Evolutionary conservation across 2,329 filamentous ascomycete genomes (phyloP).

Genomic region (Zymoseptoria ardabiliae): DNA sequence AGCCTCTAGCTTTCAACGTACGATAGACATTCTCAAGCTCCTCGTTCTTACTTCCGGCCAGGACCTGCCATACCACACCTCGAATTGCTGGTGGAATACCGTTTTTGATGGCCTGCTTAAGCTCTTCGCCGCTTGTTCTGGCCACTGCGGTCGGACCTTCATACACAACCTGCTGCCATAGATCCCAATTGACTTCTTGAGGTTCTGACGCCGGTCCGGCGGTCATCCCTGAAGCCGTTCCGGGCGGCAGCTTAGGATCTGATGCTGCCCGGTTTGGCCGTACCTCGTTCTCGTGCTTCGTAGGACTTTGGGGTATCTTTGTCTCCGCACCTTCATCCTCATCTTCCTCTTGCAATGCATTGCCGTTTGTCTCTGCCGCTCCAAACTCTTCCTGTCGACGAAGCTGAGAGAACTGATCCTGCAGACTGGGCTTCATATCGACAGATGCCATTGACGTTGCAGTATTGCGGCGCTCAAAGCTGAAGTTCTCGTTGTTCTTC

Average conservation of each 20-base stretch:
- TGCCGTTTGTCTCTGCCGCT: conserved; percentile 11
- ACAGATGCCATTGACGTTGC: conserved; percentile 16
- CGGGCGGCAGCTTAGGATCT: conserved; percentile 59
- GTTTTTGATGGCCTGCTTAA: conserved; percentile 83
- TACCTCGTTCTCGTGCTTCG: conserved; percentile 26
- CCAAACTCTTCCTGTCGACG: conserved; percentile 40
- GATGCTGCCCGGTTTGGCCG: conserved; percentile 1
- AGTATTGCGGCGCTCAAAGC: conserved; percentile 19
- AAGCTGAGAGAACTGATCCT: conserved; percentile 41
- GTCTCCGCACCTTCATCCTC: conserved; percentile 27
- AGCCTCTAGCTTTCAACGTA: conserved; percentile 71
- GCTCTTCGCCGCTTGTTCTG: conserved; percentile 77
- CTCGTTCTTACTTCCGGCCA: conserved; percentile 90
- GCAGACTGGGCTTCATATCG: conserved; percentile 34
- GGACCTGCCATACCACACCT: conserved; percentile 97
- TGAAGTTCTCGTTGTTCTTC: conserved; percentile 11
- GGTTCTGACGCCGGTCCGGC: conserved; percentile 67
- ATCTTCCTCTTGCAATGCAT: conserved; percentile 10
- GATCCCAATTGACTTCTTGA: conserved; percentile 87
- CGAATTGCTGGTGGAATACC: conserved; percentile 92
- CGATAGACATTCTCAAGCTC: conserved; percentile 82
- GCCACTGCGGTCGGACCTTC: conserved; percentile 85
- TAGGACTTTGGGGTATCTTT: conserved; percentile 17
- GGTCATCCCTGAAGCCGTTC: conserved; percentile 75
- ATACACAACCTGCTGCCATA: conserved; percentile 95